These are phyloP conservation scores for Calonectria pseudoturangicola DNA, from an alignment of 2,329 filamentous ascomycete species.

Conservation along the genomic window DNA sequence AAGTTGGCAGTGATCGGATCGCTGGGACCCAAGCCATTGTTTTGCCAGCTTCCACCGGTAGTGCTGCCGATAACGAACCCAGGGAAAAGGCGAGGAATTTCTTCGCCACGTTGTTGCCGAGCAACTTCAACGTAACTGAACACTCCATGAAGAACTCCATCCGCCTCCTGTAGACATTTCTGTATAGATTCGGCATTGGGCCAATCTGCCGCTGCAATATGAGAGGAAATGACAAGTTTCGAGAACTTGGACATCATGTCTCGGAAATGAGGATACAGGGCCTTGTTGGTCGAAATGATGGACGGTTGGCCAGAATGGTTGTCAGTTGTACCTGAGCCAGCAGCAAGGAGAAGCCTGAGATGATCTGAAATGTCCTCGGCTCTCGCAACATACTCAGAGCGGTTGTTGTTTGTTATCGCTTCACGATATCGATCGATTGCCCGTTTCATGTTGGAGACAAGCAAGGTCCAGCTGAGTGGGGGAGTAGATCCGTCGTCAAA, in stretches of 20 bases:
- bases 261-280: conserved; percentile 95
- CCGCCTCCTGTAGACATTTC: conserved; percentile 97
- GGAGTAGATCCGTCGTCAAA: conserved; percentile 91
- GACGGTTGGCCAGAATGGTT: conserved; percentile 99
- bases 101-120: conserved; percentile 92
- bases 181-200: conserved; percentile 94
- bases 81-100: conserved; percentile 93
- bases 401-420: conserved; percentile 87
- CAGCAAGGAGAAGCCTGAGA: conserved; percentile 92
- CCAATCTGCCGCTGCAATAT: conserved; percentile 97
- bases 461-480: conserved; percentile 89
- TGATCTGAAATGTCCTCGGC: conserved; percentile 99
- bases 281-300: conserved; percentile 99
- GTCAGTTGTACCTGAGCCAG: conserved; percentile 96
- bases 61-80: conserved; percentile 93
- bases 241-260: conserved; percentile 99
- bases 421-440: conserved; percentile 93
- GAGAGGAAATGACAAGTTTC: conserved; percentile 98
- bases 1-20: conserved; percentile 89
- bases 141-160: conserved; percentile 94
- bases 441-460: conserved; percentile 94
- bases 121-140: conserved; percentile 98
- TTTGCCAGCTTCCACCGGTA: conserved; percentile 91
- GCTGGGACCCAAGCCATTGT: conserved; percentile 78
- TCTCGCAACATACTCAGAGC: conserved; percentile 92